Base-by-base conservation (phyloP, 2,329 filamentous ascomycete species). In the Pseudopyricularia javanii region DNA sequence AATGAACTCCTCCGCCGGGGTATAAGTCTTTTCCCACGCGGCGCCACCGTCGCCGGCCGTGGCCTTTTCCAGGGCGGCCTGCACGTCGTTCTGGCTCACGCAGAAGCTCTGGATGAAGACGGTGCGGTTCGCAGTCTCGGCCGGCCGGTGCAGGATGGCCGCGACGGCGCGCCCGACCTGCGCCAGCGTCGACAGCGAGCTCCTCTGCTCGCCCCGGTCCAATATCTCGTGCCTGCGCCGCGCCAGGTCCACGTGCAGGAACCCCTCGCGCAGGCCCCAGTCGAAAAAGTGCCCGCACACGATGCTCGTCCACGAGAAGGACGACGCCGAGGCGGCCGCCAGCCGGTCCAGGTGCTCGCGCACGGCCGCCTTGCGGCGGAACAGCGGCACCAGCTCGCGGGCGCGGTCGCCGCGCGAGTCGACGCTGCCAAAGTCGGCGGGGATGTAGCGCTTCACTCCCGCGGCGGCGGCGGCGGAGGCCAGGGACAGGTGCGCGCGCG, bases 271-370 rank as follows among this genome's bases (percentile, higher is more conserved):
- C 49, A 71, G 54, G 4, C 68, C 68, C 68, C 68, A 70, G 59
- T 71, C 68, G 59, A 70, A 71, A 54, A 71, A 70, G 54, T 70
- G 67, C 1, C 68, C 68, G 28, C 61, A 63, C 9, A 70, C 67
- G 49, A 71, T 55, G 45, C 65, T 66, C 7, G 68, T 70, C 64
- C 65, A 71, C 2, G 59, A 57, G 54, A 70, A 70, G 0, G 15
- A 15, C 4, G 1, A 55, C 54, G 28, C 58, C 49, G 56, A 59
- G 0, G 63, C 58, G 22, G 40, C 40, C 40, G 28, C 28, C 32
- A 68, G 59, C 20, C 55, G 51, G 57, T 64, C 61, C 15, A 68
- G 57, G 26, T 57, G 58, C 49, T 58, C 59, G 3, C 65, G 66
- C 40, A 70, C 64, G 35, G 54, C 55, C 28, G 62, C 60, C 58